Conservation (phyloP, 2,329 filamentous ascomycete species). For the Pyricularia sp. region DNA sequence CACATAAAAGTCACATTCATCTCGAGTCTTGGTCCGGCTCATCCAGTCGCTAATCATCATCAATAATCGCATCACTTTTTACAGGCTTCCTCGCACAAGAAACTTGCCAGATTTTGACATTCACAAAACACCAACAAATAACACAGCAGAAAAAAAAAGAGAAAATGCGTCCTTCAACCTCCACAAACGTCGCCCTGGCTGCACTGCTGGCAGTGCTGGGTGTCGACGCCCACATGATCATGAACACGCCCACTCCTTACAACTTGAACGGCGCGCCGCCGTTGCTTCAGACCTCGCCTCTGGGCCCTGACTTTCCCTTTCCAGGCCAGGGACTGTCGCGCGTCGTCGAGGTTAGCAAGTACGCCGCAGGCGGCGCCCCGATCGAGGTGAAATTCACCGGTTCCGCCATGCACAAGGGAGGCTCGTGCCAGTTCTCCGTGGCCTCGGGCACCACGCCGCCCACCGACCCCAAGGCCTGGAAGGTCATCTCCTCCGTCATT, state of each 20-base stretch:
- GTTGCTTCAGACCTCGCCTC: conserved; percentile 45
- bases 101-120: not conserved
- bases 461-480: conserved; percentile 8
- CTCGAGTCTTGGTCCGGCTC: not conserved
- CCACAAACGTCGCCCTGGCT: not conserved
- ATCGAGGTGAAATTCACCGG: conserved; percentile 51
- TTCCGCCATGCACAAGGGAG: conserved; percentile 72
- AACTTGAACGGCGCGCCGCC: conserved; percentile 11
- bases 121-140: not conserved
- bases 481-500: conserved; percentile 14
- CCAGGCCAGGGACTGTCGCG: conserved; percentile 56
- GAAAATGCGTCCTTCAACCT: not conserved
- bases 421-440: conserved; percentile 80
- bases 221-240: conserved; percentile 56
- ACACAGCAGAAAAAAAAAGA: not conserved
- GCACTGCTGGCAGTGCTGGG: not conserved
- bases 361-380: conserved; percentile 21
- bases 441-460: conserved; percentile 27
- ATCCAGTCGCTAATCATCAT: not conserved
- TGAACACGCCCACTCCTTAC: conserved; percentile 57
- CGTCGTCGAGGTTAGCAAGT: conserved; percentile 2
- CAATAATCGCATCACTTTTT: not conserved
- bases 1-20: not conserved
- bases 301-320: conserved; percentile 48
- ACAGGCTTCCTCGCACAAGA: not conserved